Percentiles rank a stretch among this genome's conserved stretches.
Evolutionary conservation across 495 filamentous ascomycete genomes (phyloP).

Genomic region (Aspergillus sparsus): DNA sequence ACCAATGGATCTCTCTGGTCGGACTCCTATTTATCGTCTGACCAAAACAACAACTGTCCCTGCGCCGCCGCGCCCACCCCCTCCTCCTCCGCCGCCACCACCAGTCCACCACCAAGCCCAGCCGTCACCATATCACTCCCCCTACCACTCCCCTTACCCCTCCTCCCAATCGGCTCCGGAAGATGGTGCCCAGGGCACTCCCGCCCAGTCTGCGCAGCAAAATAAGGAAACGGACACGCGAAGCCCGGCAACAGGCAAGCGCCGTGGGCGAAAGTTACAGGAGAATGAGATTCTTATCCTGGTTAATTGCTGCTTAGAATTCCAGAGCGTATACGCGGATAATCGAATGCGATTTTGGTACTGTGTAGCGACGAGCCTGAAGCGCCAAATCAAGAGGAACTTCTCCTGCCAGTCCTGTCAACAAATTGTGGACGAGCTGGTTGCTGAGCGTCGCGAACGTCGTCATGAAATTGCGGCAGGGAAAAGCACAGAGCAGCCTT

Average conservation of each 20-base stretch:
- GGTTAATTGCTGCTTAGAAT: conserved; percentile 21
- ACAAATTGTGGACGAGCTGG: conserved; percentile 16
- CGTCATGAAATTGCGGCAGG: conserved; percentile 12
- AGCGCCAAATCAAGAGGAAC: conserved; percentile 18
- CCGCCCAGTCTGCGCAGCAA: not conserved
- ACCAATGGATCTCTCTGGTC: conserved; percentile 18
- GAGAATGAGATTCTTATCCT: conserved; percentile 14
- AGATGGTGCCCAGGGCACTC: conserved; percentile 3
- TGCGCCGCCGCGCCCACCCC: not conserved
- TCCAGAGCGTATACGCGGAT: conserved; percentile 12
- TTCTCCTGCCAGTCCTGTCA: conserved; percentile 20
- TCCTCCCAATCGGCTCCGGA: conserved; percentile 8
- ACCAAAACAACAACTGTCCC: conserved; percentile 3
- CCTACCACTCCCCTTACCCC: conserved; percentile 11
- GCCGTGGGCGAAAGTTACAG: conserved; percentile 19
- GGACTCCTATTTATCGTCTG: conserved; percentile 20
- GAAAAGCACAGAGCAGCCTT: conserved; percentile 12
- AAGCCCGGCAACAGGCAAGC: conserved; percentile 8
- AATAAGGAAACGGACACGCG: conserved; percentile 5
- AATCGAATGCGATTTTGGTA: conserved; percentile 16
- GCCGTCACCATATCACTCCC: conserved; percentile 7
- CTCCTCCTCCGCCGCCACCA: not conserved
- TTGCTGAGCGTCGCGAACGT: conserved; percentile 14
- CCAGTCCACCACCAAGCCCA: conserved; percentile 1
- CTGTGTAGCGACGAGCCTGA: conserved; percentile 14